Conservation (phyloP, 441 rosid species). For the Raphanus hybrid region DNA sequence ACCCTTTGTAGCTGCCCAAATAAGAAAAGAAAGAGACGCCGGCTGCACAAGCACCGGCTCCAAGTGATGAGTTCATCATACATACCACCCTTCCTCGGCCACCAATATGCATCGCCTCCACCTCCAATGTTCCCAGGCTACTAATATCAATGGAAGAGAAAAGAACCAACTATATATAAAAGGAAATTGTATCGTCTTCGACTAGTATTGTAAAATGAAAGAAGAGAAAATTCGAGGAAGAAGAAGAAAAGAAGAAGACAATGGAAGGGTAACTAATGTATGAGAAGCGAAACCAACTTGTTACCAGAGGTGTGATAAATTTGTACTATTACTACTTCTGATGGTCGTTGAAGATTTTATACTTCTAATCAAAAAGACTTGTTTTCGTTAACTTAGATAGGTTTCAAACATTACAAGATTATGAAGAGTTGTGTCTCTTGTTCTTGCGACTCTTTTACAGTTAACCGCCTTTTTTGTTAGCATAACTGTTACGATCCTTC, state of each 20-base stretch:
- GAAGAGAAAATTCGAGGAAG: constrained; percentile 25
- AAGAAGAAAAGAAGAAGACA: constrained; percentile 23
- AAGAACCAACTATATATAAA: background rate
- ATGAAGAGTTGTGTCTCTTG: background rate
- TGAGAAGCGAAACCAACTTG: background rate
- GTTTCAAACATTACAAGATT: background rate
- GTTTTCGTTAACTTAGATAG: background rate
- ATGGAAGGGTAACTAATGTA: constrained; percentile 21
- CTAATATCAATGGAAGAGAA: constrained; percentile 37
- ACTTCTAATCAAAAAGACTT: constrained; percentile 2
- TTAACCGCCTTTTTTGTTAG: too few relatives aligned
- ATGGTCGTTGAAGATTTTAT: background rate
- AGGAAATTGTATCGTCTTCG: constrained; percentile 19
- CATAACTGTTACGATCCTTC: too few relatives aligned
- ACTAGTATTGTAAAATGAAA: constrained; percentile 11
- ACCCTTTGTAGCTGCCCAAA: too few relatives aligned
- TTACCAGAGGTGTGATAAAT: too few relatives aligned
- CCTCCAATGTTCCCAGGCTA: constrained; percentile 85
- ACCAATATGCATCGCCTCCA: constrained; percentile 47
- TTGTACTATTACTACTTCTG: too few relatives aligned
- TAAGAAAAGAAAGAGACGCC: constrained; percentile 8
- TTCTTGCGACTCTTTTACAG: background rate
- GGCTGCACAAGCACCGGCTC: constrained; percentile 26
- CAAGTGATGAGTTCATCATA: constrained; percentile 32
- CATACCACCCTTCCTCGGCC: constrained; percentile 42